phyloP scores from a whole-genome alignment of 805 yeast species.

The Candida silvatica region DNA sequence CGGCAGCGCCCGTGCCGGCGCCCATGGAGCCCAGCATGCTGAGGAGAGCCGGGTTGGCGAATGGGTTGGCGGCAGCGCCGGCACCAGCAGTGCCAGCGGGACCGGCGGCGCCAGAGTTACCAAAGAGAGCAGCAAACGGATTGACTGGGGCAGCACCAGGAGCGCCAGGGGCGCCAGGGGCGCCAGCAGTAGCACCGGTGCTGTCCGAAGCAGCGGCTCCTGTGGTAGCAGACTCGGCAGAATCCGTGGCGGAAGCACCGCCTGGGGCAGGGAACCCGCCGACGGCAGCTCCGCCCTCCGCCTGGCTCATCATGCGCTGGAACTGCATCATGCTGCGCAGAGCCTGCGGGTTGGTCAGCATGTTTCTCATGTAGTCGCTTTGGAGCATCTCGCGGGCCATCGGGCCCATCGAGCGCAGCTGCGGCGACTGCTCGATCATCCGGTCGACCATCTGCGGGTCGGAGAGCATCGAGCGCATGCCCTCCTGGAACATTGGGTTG shows the following conservation, averaged over 20 bases:
- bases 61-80: constrained; percentile 27
- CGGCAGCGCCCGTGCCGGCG: constrained; percentile 24
- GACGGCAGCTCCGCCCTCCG: constrained; percentile 20
- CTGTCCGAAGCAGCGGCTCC: constrained; percentile 2
- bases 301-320: constrained; percentile 40
- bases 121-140: constrained; percentile 34
- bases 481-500: constrained; percentile 73
- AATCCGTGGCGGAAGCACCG: constrained; percentile 7
- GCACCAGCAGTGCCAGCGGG: constrained; percentile 16
- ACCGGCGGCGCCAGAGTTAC: constrained; percentile 13
- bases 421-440: constrained; percentile 77
- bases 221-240: constrained; percentile 11
- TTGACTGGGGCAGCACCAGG: constrained; percentile 31
- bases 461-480: constrained; percentile 71
- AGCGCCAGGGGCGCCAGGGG: constrained; percentile 12
- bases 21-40: constrained; percentile 51
- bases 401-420: constrained; percentile 80
- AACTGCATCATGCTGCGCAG: constrained; percentile 76
- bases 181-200: constrained; percentile 14
- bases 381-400: constrained; percentile 81
- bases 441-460: constrained; percentile 86
- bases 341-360: constrained; percentile 77
- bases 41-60: constrained; percentile 39
- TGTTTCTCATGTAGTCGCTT: constrained; percentile 72
- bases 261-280: constrained; percentile 45